Evolutionary conservation across 345 rosid genomes (phyloP).

Genomic region (Eucalyptus cladocalyx): DNA sequence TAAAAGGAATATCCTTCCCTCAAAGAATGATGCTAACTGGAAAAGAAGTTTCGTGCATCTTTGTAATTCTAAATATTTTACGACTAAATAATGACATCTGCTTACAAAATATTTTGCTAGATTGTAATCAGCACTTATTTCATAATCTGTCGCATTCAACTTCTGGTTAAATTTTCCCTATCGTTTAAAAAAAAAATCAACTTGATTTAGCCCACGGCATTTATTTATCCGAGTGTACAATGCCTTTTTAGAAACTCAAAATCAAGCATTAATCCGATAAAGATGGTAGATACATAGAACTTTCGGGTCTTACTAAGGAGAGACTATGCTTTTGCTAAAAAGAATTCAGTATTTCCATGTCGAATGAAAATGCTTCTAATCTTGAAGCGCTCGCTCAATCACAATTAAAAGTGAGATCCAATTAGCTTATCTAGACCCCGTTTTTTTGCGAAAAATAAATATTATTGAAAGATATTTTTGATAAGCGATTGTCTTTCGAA

Average conservation of each 20-base stretch:
- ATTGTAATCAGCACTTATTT: not conserved
- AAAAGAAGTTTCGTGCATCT: not conserved
- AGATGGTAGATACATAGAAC: no score
- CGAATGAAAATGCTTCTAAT: not conserved
- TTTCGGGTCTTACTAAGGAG: not conserved
- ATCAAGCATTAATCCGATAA: not conserved
- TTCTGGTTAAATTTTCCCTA: not conserved
- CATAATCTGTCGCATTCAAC: not conserved
- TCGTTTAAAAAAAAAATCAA: not conserved
- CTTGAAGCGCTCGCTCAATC: not conserved
- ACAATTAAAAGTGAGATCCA: fast-evolving
- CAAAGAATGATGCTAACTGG: not conserved
- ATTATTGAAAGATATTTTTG: no score
- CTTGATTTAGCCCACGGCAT: not conserved
- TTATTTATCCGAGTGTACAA: fast-evolving
- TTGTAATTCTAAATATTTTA: not conserved
- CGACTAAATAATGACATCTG: not conserved
- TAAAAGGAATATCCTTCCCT: not conserved
- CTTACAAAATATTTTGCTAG: not conserved
- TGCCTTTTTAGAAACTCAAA: not conserved
- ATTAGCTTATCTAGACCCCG: not conserved
- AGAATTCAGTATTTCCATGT: fast-evolving
- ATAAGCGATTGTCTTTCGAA: no score
- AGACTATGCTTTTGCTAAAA: not conserved
- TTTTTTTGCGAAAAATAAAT: no score